phyloP scores from a whole-genome alignment of 2,329 filamentous ascomycete genomes.

The Colletotrichum abscissum region DNA sequence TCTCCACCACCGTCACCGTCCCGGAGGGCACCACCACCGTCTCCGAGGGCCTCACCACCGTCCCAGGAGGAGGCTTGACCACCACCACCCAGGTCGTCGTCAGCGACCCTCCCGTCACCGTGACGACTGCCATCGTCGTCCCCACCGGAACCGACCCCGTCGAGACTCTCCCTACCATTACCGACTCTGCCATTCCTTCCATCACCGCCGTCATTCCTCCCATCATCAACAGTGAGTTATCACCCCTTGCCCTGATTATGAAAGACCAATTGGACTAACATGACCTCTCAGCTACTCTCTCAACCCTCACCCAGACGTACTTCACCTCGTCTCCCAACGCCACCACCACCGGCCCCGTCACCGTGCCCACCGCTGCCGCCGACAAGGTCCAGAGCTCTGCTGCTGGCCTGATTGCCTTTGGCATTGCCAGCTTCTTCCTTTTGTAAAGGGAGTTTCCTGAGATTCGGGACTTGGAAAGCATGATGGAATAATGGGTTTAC shows the following conservation, averaged over 20 bases:
- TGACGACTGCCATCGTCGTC: conserved; percentile 25
- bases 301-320: conserved; percentile 27
- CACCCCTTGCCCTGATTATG: rapidly evolving
- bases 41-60: conserved; percentile 19
- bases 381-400: conserved; percentile 44
- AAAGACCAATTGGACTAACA: conserved; percentile 2
- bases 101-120: conserved; percentile 12
- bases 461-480: neutral
- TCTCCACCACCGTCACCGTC: conserved; percentile 12
- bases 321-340: conserved; percentile 40
- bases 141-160: conserved; percentile 21
- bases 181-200: neutral
- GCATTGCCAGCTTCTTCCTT: conserved; percentile 49
- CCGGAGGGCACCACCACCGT: conserved; percentile 20
- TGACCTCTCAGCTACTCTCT: conserved; percentile 16
- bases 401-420: conserved; percentile 49
- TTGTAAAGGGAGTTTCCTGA: conserved; percentile 37
- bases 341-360: conserved; percentile 41
- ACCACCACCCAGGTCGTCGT: conserved; percentile 15
- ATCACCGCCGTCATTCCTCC: conserved; percentile 1
- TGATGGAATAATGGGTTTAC: neutral
- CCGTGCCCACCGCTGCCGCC: conserved; percentile 45
- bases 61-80: conserved; percentile 24
- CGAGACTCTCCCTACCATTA: conserved; percentile 17
- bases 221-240: conserved; percentile 17